These are phyloP conservation scores for Theobroma cacao DNA, from an alignment of 345 rosid species.

Conservation along the genomic window DNA sequence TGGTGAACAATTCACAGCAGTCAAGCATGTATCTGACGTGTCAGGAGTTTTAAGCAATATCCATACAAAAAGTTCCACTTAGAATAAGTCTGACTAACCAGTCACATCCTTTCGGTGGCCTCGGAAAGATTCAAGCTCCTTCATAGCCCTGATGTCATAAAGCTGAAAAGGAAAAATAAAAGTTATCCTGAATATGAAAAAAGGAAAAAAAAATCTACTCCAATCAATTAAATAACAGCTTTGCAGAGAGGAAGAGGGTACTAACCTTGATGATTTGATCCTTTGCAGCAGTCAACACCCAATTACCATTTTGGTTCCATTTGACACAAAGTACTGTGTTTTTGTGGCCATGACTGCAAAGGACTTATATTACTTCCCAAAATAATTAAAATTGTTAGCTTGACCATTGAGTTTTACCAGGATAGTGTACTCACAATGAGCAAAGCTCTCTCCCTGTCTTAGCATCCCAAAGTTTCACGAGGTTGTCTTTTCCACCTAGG, in stretches of 20 bases:
- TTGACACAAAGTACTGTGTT: slow-evolving; percentile 93
- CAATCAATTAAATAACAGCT: background rate
- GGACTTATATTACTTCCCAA: slow-evolving; percentile 24
- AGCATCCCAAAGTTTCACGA: slow-evolving; percentile 99
- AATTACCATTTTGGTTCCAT: slow-evolving; percentile 99
- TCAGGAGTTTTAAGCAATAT: background rate
- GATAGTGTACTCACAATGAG: slow-evolving; percentile 66
- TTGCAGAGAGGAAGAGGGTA: slow-evolving; percentile 7
- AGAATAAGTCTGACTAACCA: slow-evolving; percentile 50
- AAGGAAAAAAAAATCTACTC: background rate
- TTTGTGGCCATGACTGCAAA: slow-evolving; percentile 96
- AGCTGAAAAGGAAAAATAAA: slow-evolving; percentile 46
- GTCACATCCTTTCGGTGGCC: slow-evolving; percentile 94
- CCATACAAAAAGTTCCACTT: background rate
- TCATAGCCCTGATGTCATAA: slow-evolving; percentile 96
- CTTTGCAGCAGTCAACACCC: slow-evolving; percentile 93
- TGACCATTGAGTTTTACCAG: slow-evolving; percentile 7
- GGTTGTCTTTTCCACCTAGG: slow-evolving; percentile 92
- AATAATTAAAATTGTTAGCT: background rate
- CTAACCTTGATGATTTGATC: slow-evolving; percentile 95
- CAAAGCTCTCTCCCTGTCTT: slow-evolving; percentile 84
- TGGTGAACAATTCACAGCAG: background rate
- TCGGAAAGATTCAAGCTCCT: slow-evolving; percentile 98
- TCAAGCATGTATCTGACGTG: background rate
- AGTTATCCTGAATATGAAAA: background rate